Percentiles rank a stretch among this genome's conserved stretches.
Conservation (phyloP, 2,329 filamentous ascomycete genomes). For the Colletotrichum sp. region DNA sequence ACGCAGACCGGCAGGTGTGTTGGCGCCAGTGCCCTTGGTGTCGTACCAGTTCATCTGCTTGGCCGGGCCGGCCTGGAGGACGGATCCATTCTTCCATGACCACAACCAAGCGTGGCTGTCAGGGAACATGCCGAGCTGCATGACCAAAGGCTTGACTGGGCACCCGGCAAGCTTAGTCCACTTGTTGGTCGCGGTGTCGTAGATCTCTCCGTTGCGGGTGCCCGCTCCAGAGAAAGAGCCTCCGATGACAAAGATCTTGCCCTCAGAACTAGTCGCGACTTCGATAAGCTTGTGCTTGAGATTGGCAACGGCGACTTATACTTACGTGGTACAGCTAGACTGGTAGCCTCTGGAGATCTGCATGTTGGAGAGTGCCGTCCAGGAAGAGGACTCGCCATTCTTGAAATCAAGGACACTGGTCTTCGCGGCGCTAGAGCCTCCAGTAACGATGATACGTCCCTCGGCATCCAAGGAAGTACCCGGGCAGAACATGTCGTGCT, state of each 20-base stretch:
- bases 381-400: slow-evolving; percentile 34
- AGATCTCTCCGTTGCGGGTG: slow-evolving; percentile 60
- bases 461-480: slow-evolving; percentile 54
- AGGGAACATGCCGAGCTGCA: slow-evolving; percentile 53
- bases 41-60: slow-evolving; percentile 62
- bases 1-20: slow-evolving; percentile 46
- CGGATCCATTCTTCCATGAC: slow-evolving; percentile 47
- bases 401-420: slow-evolving; percentile 50
- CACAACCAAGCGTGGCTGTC: slow-evolving; percentile 36
- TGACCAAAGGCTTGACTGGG: slow-evolving; percentile 54
- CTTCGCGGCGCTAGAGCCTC: slow-evolving; percentile 52
- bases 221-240: slow-evolving; percentile 56
- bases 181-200: slow-evolving; percentile 44
- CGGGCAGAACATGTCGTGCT: slow-evolving; percentile 63
- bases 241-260: slow-evolving; percentile 62
- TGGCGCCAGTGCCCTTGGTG: slow-evolving; percentile 44
- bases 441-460: slow-evolving; percentile 56
- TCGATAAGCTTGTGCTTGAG: neutral
- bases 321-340: slow-evolving; percentile 42
- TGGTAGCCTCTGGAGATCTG: slow-evolving; percentile 57
- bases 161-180: slow-evolving; percentile 52
- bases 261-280: slow-evolving; percentile 43
- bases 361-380: slow-evolving; percentile 46
- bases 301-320: neutral
- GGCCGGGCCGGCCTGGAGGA: slow-evolving; percentile 61